Conservation (phyloP, 2,329 filamentous ascomycete species). For the Ambrosiella xylebori region DNA sequence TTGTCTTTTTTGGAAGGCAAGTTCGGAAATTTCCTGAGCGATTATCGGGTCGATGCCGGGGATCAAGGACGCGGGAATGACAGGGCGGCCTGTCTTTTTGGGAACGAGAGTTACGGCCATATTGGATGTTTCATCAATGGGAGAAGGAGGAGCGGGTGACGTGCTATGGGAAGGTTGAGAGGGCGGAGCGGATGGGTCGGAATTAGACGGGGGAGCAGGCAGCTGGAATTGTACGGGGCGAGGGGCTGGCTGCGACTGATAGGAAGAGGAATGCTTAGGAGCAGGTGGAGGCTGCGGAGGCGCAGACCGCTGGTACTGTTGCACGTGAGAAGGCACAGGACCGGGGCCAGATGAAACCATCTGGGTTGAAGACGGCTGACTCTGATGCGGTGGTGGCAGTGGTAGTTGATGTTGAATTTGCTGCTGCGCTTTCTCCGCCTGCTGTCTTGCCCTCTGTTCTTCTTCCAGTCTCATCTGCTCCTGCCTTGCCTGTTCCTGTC, state of each 20-base stretch:
- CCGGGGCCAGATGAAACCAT: background rate
- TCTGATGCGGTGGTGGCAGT: slow-evolving; percentile 1
- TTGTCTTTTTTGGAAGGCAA: slow-evolving; percentile 38
- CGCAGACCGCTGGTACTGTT: background rate
- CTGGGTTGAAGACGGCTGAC: background rate
- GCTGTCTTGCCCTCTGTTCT: background rate
- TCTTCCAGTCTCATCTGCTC: background rate
- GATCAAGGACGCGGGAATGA: slow-evolving; percentile 39
- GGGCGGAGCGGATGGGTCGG: background rate
- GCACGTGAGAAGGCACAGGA: background rate
- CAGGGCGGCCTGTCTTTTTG: slow-evolving; percentile 17
- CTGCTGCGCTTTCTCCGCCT: background rate
- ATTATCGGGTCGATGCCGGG: slow-evolving; percentile 41
- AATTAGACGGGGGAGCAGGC: background rate
- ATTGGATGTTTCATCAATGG: slow-evolving; percentile 12
- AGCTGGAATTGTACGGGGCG: slow-evolving; percentile 7
- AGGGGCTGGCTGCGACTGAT: slow-evolving; percentile 6
- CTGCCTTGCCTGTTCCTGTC: background rate
- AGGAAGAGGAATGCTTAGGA: background rate
- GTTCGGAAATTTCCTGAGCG: slow-evolving; percentile 38
- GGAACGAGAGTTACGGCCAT: slow-evolving; percentile 13
- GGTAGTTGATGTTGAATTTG: background rate
- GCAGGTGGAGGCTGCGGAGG: background rate
- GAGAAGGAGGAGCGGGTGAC: slow-evolving; percentile 3
- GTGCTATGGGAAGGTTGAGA: background rate